These are phyloP conservation scores for Boletus patriciae DNA, from an alignment of 768 basidiomycete species.

Conservation along the genomic window DNA sequence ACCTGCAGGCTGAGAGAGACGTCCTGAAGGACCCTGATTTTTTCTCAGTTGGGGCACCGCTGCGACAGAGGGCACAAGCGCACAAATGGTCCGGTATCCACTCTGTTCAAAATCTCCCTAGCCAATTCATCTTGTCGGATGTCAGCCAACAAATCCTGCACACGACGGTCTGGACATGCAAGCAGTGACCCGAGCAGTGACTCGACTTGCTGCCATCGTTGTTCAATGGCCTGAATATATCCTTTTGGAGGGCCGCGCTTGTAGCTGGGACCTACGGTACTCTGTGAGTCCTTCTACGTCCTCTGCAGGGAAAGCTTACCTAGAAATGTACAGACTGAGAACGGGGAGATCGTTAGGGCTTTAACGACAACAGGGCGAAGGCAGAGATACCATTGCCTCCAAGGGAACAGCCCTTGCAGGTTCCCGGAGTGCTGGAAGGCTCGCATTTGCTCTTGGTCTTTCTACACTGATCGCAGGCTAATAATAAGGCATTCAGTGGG, in stretches of 20 bases:
- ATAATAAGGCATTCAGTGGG: slow-evolving; percentile 15
- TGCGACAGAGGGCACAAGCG: slow-evolving; percentile 21
- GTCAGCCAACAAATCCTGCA: slow-evolving; percentile 61
- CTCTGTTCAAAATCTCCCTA: slow-evolving; percentile 70
- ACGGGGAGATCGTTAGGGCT: slow-evolving; percentile 20
- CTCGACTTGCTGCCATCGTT: slow-evolving; percentile 89
- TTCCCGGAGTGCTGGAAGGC: slow-evolving; percentile 45
- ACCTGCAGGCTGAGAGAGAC: slow-evolving; percentile 56
- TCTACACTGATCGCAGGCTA: slow-evolving; percentile 85
- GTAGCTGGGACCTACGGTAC: slow-evolving; percentile 63
- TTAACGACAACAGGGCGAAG: background rate
- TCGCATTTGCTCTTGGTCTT: slow-evolving; percentile 91
- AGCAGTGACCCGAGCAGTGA: slow-evolving; percentile 82
- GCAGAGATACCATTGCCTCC: slow-evolving; percentile 50
- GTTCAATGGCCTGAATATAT: slow-evolving; percentile 92
- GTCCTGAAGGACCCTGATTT: slow-evolving; percentile 67
- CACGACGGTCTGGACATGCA: slow-evolving; percentile 64
- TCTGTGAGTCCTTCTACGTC: background rate
- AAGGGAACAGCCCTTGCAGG: slow-evolving; percentile 64
- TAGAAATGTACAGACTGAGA: slow-evolving; percentile 63
- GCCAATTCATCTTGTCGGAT: slow-evolving; percentile 74
- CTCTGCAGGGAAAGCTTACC: slow-evolving; percentile 36
- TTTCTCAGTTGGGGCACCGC: slow-evolving; percentile 4
- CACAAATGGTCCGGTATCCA: slow-evolving; percentile 80
- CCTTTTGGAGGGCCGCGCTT: slow-evolving; percentile 87